Evolutionary conservation across 345 rosid genomes (phyloP).

Genomic region (Eucalyptus cloeziana): DNA sequence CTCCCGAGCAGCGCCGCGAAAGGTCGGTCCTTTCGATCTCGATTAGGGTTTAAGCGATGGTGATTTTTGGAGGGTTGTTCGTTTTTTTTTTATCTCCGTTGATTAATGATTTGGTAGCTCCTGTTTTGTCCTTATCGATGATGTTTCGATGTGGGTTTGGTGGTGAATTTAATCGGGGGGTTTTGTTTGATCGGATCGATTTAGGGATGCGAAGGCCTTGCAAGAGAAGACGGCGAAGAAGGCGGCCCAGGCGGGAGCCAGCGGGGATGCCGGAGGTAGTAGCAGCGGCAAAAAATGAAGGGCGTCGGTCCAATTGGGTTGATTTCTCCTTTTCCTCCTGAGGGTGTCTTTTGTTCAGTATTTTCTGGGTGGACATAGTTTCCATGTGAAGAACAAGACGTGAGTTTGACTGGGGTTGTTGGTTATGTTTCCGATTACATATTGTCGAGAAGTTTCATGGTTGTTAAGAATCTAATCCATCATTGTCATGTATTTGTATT

Average conservation of each 20-base stretch:
- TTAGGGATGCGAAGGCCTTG: slow-evolving; percentile 32
- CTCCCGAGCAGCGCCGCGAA: slow-evolving; percentile 56
- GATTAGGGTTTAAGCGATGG: neutral
- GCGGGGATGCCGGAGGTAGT: slow-evolving; percentile 7
- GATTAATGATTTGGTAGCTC: neutral
- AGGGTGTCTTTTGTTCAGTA: neutral
- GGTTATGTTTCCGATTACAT: neutral
- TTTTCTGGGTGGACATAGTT: neutral
- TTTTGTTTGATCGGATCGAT: neutral
- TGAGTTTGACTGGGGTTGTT: neutral
- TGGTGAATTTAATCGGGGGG: neutral
- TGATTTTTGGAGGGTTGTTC: neutral
- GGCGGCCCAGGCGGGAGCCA: slow-evolving; percentile 19
- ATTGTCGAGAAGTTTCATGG: neutral
- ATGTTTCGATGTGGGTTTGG: neutral
- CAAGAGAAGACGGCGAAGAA: slow-evolving; percentile 32
- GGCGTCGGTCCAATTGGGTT: neutral
- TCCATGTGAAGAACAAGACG: neutral
- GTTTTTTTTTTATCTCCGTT: neutral
- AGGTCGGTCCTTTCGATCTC: slow-evolving; percentile 2
- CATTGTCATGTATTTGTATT: neutral
- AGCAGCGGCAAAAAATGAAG: neutral
- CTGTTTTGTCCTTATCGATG: neutral
- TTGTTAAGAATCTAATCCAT: neutral
- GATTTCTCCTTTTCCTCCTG: neutral